A percentile compares a stretch with the other conserved stretches of the same genome.
Evolutionary conservation across 2,329 filamentous ascomycete species (phyloP).

Genomic region (Aureobasidium leucospermi): DNA sequence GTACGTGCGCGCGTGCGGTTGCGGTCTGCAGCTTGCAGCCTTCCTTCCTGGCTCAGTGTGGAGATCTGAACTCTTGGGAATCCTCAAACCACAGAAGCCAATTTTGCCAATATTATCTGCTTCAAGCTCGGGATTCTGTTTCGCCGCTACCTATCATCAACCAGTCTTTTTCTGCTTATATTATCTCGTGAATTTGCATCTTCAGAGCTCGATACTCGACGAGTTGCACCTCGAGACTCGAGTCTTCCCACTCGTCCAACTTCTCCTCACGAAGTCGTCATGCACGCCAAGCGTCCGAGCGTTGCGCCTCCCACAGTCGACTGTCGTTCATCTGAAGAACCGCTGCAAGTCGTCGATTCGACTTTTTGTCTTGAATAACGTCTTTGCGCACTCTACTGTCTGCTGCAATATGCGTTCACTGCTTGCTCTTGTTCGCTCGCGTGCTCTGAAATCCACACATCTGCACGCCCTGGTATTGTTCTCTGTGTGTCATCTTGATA

Average conservation of each 20-base stretch:
- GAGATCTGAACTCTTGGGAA: not conserved
- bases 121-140: not conserved
- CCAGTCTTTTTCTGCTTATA: not conserved
- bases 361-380: not conserved
- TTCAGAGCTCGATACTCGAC: not conserved
- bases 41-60: not conserved
- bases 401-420: not conserved
- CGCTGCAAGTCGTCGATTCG: not conserved
- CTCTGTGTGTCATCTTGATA: not conserved
- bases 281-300: constrained; percentile 8
- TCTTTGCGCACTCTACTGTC: not conserved
- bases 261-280: constrained; percentile 9
- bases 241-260: constrained; percentile 1
- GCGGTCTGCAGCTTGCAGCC: not conserved
- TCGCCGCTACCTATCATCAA: not conserved
- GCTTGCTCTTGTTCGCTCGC: not conserved
- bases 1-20: not conserved
- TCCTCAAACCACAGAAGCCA: not conserved
- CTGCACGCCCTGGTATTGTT: not conserved
- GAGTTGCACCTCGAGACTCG: not conserved
- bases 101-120: not conserved
- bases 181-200: no score
- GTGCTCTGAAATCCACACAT: not conserved
- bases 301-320: constrained; percentile 2
- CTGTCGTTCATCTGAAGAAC: not conserved